A percentile compares a stretch with the other conserved stretches of the same genome.
phyloP scores from a whole-genome alignment of 768 basidiomycete species.

The Leucosporidium creatinivorum region DNA sequence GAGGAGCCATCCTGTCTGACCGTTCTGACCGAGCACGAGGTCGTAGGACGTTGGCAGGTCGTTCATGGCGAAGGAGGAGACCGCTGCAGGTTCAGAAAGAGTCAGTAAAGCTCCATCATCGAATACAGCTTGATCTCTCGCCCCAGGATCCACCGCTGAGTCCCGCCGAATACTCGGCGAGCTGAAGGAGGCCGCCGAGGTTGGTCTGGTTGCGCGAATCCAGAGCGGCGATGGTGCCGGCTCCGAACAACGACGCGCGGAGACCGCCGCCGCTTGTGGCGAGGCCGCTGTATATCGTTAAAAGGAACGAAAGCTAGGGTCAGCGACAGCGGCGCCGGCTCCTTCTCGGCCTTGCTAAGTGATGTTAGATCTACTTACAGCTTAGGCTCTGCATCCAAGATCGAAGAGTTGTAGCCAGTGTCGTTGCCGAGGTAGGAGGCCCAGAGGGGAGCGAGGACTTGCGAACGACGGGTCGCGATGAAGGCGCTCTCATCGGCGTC shows the following conservation, averaged over 20 bases:
- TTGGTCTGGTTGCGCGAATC: conserved; percentile 57
- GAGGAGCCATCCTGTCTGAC: conserved; percentile 50
- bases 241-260: conserved; percentile 56
- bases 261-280: conserved; percentile 67
- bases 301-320: too few relatives aligned
- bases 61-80: conserved; percentile 54
- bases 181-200: conserved; percentile 60
- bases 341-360: too few relatives aligned
- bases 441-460: conserved; percentile 51
- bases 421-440: conserved; percentile 55
- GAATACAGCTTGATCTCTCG: not conserved
- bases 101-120: not conserved
- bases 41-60: conserved; percentile 53
- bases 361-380: too few relatives aligned
- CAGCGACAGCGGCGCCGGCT: too few relatives aligned
- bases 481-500: conserved; percentile 51
- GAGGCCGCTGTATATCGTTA: conserved; percentile 37
- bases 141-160: conserved; percentile 44
- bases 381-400: conserved; percentile 1
- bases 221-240: conserved; percentile 53
- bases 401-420: conserved; percentile 11
- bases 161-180: conserved; percentile 61
- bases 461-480: conserved; percentile 46
- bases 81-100: not conserved
- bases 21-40: conserved; percentile 23